Conservation (phyloP, 2,329 filamentous ascomycete species). For the Monosporascus sp. region DNA sequence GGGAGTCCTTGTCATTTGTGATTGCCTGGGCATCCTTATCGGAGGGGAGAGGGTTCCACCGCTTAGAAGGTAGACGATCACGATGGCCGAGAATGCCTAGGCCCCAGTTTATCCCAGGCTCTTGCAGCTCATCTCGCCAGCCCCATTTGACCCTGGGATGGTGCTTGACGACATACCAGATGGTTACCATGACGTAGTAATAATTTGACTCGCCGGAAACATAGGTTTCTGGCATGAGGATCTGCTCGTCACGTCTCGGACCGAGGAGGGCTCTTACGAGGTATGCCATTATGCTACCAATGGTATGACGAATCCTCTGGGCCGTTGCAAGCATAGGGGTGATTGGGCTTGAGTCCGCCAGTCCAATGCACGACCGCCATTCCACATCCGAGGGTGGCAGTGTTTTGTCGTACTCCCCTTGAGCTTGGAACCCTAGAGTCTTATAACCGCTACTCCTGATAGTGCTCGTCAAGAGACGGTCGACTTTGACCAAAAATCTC, state of each 20-base stretch:
- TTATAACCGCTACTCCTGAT: background rate
- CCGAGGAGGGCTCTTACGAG: slow-evolving; percentile 2
- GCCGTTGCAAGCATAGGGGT: no score
- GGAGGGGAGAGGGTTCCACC: background rate
- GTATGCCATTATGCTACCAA: slow-evolving; percentile 4
- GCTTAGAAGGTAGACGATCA: background rate
- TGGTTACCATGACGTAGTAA: slow-evolving; percentile 11
- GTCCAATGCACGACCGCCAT: no score
- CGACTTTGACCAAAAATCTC: slow-evolving; percentile 5
- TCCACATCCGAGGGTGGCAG: no score
- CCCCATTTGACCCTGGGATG: slow-evolving; percentile 1
- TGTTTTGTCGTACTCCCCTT: background rate
- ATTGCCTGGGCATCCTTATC: background rate
- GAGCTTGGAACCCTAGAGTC: background rate
- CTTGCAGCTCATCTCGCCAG: background rate
- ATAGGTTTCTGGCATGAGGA: no score
- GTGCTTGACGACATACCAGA: slow-evolving; percentile 9
- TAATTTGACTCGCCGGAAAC: slow-evolving; percentile 2
- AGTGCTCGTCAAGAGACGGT: slow-evolving; percentile 2
- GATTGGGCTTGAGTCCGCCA: no score
- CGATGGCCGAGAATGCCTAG: no score
- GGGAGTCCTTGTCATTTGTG: slow-evolving; percentile 5
- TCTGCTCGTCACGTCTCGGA: no score
- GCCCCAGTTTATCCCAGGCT: no score
- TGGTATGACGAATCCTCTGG: slow-evolving; percentile 1